These are phyloP conservation scores for Rhizoclosmatium sp. DNA, from an alignment of 192 early-diverging fungal genomes.

Conservation along the genomic window DNA sequence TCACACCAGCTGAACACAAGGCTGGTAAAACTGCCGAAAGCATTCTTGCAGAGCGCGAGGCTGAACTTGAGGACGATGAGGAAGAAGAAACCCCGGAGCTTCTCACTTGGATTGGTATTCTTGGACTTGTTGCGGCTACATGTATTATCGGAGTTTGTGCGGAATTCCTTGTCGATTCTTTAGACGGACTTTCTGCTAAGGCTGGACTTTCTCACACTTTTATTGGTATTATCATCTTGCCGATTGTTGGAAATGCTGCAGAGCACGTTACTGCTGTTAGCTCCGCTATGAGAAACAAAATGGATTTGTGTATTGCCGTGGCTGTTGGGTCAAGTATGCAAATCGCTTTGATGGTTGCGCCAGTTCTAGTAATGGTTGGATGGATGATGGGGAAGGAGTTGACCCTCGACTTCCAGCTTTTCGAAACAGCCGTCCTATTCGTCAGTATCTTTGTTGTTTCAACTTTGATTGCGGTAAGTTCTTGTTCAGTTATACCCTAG, in stretches of 20 bases:
- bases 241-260: conserved; percentile 92
- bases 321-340: conserved; percentile 92
- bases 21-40: background rate
- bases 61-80: conserved; percentile 47
- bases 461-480: conserved; percentile 44
- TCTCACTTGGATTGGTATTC: conserved; percentile 64
- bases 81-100: conserved; percentile 71
- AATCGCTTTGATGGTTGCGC: conserved; percentile 57
- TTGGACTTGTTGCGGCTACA: conserved; percentile 71
- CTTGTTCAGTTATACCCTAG: background rate
- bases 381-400: conserved; percentile 87
- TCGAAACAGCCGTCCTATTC: conserved; percentile 87
- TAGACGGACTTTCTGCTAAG: conserved; percentile 76
- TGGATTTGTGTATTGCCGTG: conserved; percentile 91
- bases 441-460: conserved; percentile 60
- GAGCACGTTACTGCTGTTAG: conserved; percentile 88
- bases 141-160: conserved; percentile 79
- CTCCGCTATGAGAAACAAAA: conserved; percentile 86
- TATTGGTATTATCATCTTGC: conserved; percentile 89
- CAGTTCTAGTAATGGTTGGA: conserved; percentile 69
- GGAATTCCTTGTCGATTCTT: conserved; percentile 84
- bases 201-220: conserved; percentile 81
- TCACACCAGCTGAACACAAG: conserved; percentile 9
- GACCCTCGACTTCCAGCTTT: conserved; percentile 82
- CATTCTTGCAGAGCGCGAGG: background rate